Conservation (phyloP, 352 stramenopile species). For the Phytopythium boreale region DNA sequence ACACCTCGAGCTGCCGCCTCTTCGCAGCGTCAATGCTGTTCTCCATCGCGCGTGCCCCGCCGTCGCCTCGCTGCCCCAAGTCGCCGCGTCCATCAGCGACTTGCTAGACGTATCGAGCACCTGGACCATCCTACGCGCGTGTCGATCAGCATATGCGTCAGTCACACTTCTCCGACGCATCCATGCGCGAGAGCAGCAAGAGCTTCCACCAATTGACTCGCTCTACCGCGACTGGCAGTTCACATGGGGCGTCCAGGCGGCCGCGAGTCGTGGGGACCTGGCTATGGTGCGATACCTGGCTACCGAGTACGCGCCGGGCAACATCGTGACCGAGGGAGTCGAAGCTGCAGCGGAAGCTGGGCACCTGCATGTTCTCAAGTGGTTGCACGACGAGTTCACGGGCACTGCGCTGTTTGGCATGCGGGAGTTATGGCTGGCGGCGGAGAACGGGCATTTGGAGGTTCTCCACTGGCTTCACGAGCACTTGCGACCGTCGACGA, state of each 20-base stretch:
- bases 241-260: slow-evolving; percentile 12
- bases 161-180: neutral
- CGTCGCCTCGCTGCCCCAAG: neutral
- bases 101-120: neutral
- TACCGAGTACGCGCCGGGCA: neutral
- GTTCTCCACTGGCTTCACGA: slow-evolving; percentile 18
- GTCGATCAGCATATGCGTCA: neutral
- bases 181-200: neutral
- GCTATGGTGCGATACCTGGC: slow-evolving; percentile 12
- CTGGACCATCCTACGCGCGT: neutral
- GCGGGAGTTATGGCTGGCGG: slow-evolving; percentile 12
- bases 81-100: neutral
- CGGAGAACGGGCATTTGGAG: slow-evolving; percentile 18
- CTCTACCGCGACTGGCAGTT: slow-evolving; percentile 23
- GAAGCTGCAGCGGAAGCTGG: slow-evolving; percentile 1
- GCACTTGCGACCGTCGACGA: neutral
- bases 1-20: neutral
- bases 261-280: slow-evolving; percentile 12
- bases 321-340: neutral
- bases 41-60: neutral
- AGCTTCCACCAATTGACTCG: slow-evolving; percentile 4
- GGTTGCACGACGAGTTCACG: slow-evolving; percentile 13
- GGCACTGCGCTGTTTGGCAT: neutral
- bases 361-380: slow-evolving; percentile 17
- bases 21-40: neutral